These are phyloP conservation scores for Cadophora gregata DNA, from an alignment of 2,329 filamentous ascomycete species.

Conservation along the genomic window DNA sequence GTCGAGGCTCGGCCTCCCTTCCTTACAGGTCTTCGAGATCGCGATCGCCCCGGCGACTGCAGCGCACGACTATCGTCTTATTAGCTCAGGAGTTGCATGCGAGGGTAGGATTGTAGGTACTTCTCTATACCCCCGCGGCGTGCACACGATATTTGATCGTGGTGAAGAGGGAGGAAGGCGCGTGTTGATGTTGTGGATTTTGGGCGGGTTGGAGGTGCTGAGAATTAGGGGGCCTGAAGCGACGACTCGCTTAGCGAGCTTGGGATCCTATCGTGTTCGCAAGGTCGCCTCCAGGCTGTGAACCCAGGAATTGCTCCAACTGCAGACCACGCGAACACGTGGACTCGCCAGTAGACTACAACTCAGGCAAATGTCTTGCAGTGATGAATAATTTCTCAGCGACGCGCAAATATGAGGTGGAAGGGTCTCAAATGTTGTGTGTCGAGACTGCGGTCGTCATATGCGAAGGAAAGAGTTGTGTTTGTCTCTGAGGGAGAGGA, in stretches of 20 bases:
- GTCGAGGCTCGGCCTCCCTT: conserved; percentile 28
- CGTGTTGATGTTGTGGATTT: conserved; percentile 29
- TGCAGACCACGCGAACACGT: background rate
- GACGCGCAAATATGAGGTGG: background rate
- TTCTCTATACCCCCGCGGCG: conserved; percentile 34
- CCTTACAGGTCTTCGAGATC: conserved; percentile 26
- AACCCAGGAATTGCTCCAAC: background rate
- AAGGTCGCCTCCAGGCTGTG: too few relatives aligned
- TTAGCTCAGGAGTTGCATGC: conserved; percentile 34
- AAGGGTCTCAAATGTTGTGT: background rate
- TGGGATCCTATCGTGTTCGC: too few relatives aligned
- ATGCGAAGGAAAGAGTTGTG: background rate
- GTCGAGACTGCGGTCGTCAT: background rate
- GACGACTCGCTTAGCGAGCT: background rate
- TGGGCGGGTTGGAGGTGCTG: conserved; percentile 22
- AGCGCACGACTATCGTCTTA: conserved; percentile 32
- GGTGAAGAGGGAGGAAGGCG: conserved; percentile 25
- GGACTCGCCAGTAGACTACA: too few relatives aligned
- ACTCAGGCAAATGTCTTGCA: background rate
- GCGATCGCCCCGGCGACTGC: conserved; percentile 33
- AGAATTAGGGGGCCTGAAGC: conserved; percentile 1
- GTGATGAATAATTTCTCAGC: background rate
- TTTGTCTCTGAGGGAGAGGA: too few relatives aligned
- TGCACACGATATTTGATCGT: conserved; percentile 31
- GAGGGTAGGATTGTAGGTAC: conserved; percentile 28